Conservation (phyloP, 805 yeast genomes). For the Starmerella potacharoeniae region DNA sequence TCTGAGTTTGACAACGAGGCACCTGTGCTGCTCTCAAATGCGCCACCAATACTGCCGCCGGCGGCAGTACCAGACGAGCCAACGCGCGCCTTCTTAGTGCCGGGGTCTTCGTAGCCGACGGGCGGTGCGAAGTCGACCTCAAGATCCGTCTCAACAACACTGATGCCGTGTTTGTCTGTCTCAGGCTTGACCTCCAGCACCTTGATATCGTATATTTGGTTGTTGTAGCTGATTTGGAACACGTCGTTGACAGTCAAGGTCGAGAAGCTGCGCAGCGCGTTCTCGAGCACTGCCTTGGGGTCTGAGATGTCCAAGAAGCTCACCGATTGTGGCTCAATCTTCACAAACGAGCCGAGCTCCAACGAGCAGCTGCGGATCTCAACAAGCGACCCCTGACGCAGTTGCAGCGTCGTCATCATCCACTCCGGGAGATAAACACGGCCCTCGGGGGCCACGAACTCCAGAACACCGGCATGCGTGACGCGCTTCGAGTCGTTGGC, state of each 20-base stretch:
- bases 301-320: constrained; percentile 89
- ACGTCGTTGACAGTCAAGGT: constrained; percentile 76
- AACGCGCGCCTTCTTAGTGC: constrained; percentile 6
- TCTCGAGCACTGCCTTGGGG: constrained; percentile 93
- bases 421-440: constrained; percentile 89
- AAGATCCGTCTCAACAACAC: constrained; percentile 93
- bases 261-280: constrained; percentile 78
- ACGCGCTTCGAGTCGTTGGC: constrained; percentile 35
- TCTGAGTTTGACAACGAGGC: constrained; percentile 1
- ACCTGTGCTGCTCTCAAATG: not conserved
- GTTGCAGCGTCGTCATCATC: constrained; percentile 74
- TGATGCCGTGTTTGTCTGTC: constrained; percentile 51
- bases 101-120: constrained; percentile 79
- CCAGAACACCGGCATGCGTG: constrained; percentile 91
- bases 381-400: constrained; percentile 71
- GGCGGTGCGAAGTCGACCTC: constrained; percentile 99
- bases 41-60: not conserved
- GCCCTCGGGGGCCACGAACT: constrained; percentile 96
- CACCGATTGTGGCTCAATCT: constrained; percentile 88
- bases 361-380: constrained; percentile 62
- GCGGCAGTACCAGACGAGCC: constrained; percentile 3
- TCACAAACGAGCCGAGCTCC: constrained; percentile 78
- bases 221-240: constrained; percentile 75
- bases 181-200: constrained; percentile 84
- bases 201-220: constrained; percentile 62